These are phyloP conservation scores for Populus alba DNA, from an alignment of 345 rosid species.

Conservation along the genomic window DNA sequence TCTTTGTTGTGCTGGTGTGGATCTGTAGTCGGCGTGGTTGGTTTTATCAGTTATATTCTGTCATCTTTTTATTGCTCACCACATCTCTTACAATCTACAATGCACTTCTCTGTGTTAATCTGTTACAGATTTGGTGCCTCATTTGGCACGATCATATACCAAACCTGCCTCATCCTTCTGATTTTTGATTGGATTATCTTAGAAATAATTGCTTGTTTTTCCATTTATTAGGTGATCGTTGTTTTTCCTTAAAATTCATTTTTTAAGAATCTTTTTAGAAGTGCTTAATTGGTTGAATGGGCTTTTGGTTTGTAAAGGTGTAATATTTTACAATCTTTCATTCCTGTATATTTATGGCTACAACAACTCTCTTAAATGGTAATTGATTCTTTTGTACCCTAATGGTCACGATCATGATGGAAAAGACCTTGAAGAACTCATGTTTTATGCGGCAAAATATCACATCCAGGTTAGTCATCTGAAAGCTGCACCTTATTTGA, in stretches of 20 bases:
- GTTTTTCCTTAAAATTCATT: background rate
- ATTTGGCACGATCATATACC: background rate
- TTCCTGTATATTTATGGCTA: background rate
- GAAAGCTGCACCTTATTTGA: conserved; percentile 8
- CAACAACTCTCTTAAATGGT: background rate
- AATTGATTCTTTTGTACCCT: conserved; percentile 44
- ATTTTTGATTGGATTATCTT: background rate
- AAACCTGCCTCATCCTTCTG: background rate
- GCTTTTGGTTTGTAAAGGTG: background rate
- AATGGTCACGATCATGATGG: conserved; percentile 87
- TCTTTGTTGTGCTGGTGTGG: too few relatives aligned
- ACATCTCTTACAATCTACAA: too few relatives aligned
- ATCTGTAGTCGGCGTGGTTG: too few relatives aligned
- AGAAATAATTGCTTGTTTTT: background rate
- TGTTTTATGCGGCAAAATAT: conserved; percentile 75
- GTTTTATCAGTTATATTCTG: too few relatives aligned
- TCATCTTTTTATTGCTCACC: too few relatives aligned
- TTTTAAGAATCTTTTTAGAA: background rate
- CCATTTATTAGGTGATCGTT: background rate
- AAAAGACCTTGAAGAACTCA: conserved; percentile 55
- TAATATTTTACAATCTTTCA: background rate
- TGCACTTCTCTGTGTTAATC: too few relatives aligned
- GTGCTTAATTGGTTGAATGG: background rate
- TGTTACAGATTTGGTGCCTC: too few relatives aligned
- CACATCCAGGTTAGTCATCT: conserved; percentile 69